Evolutionary conservation across 2,329 filamentous ascomycete species (phyloP).

Genomic region (Pseudogymnoascus sp.): DNA sequence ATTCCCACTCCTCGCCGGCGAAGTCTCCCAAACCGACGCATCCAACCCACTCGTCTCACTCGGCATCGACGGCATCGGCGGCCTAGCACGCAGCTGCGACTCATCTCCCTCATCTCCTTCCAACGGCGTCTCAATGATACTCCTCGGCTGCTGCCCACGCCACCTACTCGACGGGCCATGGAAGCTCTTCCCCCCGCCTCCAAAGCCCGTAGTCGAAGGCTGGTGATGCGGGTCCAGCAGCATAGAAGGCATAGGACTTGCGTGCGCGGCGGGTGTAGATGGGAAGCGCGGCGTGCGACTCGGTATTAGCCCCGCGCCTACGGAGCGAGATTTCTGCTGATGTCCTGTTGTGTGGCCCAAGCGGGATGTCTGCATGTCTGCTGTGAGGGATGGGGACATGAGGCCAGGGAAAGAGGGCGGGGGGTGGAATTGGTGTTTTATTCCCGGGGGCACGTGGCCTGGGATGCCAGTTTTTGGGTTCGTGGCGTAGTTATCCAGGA

Average conservation of each 20-base stretch:
- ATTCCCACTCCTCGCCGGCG: constrained; percentile 23
- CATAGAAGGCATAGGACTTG: constrained; percentile 60
- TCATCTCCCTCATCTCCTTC: constrained; percentile 33
- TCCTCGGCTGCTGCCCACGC: constrained; percentile 36
- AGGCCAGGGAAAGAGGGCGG: constrained; percentile 68
- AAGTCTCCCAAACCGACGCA: constrained; percentile 40
- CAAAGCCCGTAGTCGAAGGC: constrained; percentile 44
- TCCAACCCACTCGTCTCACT: constrained; percentile 27
- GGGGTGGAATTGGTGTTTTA: constrained; percentile 59
- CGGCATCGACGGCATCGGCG: constrained; percentile 21
- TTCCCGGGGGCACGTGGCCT: constrained; percentile 49
- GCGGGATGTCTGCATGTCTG: constrained; percentile 37
- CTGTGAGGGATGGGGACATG: constrained; percentile 51
- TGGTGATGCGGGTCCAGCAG: constrained; percentile 71
- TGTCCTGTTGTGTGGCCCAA: background rate
- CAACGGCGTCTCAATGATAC: constrained; percentile 48
- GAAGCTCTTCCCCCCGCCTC: constrained; percentile 34
- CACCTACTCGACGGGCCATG: constrained; percentile 37
- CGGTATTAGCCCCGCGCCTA: constrained; percentile 26
- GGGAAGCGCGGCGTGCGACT: constrained; percentile 36
- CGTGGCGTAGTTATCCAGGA: constrained; percentile 82
- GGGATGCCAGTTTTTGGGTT: constrained; percentile 62
- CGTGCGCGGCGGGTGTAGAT: constrained; percentile 29
- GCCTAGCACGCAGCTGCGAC: constrained; percentile 15
- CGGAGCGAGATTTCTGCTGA: constrained; percentile 38